These are phyloP conservation scores for Talaromyces stipitatus DNA, from an alignment of 495 filamentous ascomycete species.

Conservation along the genomic window DNA sequence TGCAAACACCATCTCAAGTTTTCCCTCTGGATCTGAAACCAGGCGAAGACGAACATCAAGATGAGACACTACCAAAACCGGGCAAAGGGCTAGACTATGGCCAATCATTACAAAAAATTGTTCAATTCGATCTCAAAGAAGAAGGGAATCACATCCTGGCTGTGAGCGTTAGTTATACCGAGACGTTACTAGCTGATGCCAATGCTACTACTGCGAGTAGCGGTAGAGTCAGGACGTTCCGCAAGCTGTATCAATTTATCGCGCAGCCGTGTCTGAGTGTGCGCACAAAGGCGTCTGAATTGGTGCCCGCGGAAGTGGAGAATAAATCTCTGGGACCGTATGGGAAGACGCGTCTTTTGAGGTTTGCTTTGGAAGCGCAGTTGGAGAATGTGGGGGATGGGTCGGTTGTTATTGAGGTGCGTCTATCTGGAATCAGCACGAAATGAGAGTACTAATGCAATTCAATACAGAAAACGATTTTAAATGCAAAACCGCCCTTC, in stretches of 20 bases:
- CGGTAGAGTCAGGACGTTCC: slow-evolving; percentile 74
- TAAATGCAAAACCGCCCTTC: slow-evolving; percentile 50
- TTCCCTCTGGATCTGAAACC: slow-evolving; percentile 48
- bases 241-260: slow-evolving; percentile 95
- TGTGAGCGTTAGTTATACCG: slow-evolving; percentile 89
- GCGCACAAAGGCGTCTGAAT: slow-evolving; percentile 70
- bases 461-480: slow-evolving; percentile 33
- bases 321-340: slow-evolving; percentile 40
- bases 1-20: slow-evolving; percentile 77
- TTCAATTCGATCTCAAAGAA: slow-evolving; percentile 83
- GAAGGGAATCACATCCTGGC: slow-evolving; percentile 89
- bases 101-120: slow-evolving; percentile 73
- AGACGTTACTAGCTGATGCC: slow-evolving; percentile 45
- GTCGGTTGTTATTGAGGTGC: slow-evolving; percentile 33
- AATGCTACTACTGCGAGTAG: slow-evolving; percentile 27
- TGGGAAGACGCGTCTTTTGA: slow-evolving; percentile 33
- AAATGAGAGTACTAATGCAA: not conserved
- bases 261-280: slow-evolving; percentile 85
- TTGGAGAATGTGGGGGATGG: slow-evolving; percentile 77
- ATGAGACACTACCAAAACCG: slow-evolving; percentile 4
- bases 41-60: slow-evolving; percentile 19
- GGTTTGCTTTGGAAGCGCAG: slow-evolving; percentile 80
- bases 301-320: slow-evolving; percentile 38
- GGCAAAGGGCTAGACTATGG: slow-evolving; percentile 49
- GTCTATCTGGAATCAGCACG: not conserved